Percentiles rank a stretch among this genome's conserved stretches.
Conservation (phyloP, 768 basidiomycete species). For the Krasilnikovozyma curviuscula region DNA sequence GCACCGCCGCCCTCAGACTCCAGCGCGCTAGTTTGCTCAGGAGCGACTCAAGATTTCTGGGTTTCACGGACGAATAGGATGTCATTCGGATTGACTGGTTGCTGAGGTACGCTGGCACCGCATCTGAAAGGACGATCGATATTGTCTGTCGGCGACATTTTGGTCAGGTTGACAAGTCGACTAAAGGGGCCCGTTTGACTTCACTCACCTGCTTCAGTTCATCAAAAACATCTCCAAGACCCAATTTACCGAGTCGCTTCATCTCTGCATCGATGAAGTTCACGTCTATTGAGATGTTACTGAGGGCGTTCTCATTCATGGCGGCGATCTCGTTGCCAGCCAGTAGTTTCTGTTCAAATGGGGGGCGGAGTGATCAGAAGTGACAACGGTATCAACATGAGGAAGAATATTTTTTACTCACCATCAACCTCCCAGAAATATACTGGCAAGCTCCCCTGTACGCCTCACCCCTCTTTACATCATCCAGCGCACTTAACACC, state of each 20-base stretch:
- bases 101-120: conserved; percentile 60
- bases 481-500: conserved; percentile 51
- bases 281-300: conserved; percentile 67
- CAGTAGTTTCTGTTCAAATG: conserved; percentile 43
- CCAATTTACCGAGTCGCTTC: conserved; percentile 48
- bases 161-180: background rate
- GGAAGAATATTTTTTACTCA: conserved; percentile 26
- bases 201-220: conserved; percentile 56
- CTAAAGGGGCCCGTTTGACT: background rate
- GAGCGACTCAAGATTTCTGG: conserved; percentile 49
- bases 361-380: background rate
- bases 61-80: conserved; percentile 45
- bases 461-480: conserved; percentile 68
- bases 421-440: conserved; percentile 74
- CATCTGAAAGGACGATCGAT: conserved; percentile 46
- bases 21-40: conserved; percentile 60
- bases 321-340: conserved; percentile 50
- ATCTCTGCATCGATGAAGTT: conserved; percentile 78
- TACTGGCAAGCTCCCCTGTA: conserved; percentile 76
- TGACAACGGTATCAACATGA: background rate
- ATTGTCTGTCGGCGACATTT: conserved; percentile 18
- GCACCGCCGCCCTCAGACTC: conserved; percentile 44
- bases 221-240: conserved; percentile 50
- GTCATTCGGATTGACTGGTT: conserved; percentile 38
- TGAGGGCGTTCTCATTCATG: conserved; percentile 77